These are phyloP conservation scores for Schizophyllum commune DNA, from an alignment of 1,284 basidiomycete genomes.

Conservation along the genomic window DNA sequence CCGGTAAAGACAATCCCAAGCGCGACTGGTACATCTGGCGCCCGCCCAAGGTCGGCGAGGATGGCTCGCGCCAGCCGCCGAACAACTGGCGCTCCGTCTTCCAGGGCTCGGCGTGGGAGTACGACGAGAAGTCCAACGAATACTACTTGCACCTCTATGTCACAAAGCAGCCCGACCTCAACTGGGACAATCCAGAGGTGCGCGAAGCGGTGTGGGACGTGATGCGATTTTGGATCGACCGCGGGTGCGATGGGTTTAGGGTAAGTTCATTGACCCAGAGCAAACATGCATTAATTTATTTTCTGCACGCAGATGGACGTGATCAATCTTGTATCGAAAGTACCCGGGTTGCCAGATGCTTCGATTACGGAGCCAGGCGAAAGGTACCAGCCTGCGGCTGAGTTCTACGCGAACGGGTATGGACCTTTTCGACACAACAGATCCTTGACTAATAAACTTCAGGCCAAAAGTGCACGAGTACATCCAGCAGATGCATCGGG, in stretches of 20 bases:
- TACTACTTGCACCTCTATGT: constrained; percentile 74
- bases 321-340: constrained; percentile 64
- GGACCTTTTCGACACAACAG: constrained; percentile 6
- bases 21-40: constrained; percentile 77
- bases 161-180: constrained; percentile 68
- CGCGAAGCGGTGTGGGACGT: constrained; percentile 56
- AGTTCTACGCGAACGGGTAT: constrained; percentile 55
- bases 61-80: constrained; percentile 51
- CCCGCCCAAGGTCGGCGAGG: constrained; percentile 45
- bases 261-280: constrained; percentile 29
- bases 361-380: constrained; percentile 42
- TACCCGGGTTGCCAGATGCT: constrained; percentile 57
- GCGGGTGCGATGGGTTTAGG: constrained; percentile 71
- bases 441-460: background rate
- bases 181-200: constrained; percentile 68
- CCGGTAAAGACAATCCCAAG: constrained; percentile 50
- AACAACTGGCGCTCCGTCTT: constrained; percentile 72
- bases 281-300: too few species aligned
- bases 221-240: constrained; percentile 69
- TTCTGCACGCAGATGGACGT: constrained; percentile 75
- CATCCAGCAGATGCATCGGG: constrained; percentile 55
- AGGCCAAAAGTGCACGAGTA: constrained; percentile 64
- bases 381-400: constrained; percentile 49
- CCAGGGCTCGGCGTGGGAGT: constrained; percentile 70
- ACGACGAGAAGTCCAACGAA: constrained; percentile 59